Evolutionary conservation across 1,284 basidiomycete genomes (phyloP).

Genomic region (Apiotrichum laibachii): DNA sequence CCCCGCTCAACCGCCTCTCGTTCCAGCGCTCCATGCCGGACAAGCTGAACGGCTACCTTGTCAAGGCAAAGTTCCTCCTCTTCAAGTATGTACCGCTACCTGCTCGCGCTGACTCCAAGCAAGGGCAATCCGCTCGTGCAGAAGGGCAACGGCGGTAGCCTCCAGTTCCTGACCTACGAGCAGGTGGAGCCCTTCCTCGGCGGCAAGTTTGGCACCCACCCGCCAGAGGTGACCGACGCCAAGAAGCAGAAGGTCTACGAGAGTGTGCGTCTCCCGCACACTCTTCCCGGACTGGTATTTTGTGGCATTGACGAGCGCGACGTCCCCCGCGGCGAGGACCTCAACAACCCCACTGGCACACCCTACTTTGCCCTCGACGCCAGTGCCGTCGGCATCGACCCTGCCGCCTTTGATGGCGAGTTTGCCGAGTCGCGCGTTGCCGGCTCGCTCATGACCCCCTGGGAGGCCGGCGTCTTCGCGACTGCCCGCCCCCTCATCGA

Average conservation of each 20-base stretch:
- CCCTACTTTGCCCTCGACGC: slow-evolving; percentile 79
- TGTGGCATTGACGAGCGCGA: slow-evolving; percentile 75
- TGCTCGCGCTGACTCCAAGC: slow-evolving; percentile 13
- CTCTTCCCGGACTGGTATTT: slow-evolving; percentile 58
- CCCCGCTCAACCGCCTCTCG: slow-evolving; percentile 76
- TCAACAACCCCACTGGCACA: slow-evolving; percentile 65
- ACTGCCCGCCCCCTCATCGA: slow-evolving; percentile 75
- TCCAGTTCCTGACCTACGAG: slow-evolving; percentile 54
- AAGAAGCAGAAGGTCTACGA: slow-evolving; percentile 56
- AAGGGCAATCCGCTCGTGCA: slow-evolving; percentile 45
- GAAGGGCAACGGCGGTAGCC: slow-evolving; percentile 55
- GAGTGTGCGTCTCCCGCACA: slow-evolving; percentile 62
- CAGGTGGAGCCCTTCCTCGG: slow-evolving; percentile 67
- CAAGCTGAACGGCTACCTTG: slow-evolving; percentile 68
- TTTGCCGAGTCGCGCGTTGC: slow-evolving; percentile 70
- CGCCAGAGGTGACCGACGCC: background rate
- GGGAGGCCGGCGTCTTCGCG: slow-evolving; percentile 69
- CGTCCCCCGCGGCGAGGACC: slow-evolving; percentile 57
- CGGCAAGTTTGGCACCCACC: slow-evolving; percentile 45
- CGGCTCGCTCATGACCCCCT: slow-evolving; percentile 52
- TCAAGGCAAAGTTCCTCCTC: slow-evolving; percentile 66
- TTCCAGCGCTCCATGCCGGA: slow-evolving; percentile 72
- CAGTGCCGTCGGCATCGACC: slow-evolving; percentile 53
- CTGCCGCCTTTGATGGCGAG: slow-evolving; percentile 45
- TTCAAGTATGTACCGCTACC: slow-evolving; percentile 55